Percentiles rank a stretch among this genome's conserved stretches.
Conservation (phyloP, 176 grass and related monocot species). For the Triticum timopheevii region DNA sequence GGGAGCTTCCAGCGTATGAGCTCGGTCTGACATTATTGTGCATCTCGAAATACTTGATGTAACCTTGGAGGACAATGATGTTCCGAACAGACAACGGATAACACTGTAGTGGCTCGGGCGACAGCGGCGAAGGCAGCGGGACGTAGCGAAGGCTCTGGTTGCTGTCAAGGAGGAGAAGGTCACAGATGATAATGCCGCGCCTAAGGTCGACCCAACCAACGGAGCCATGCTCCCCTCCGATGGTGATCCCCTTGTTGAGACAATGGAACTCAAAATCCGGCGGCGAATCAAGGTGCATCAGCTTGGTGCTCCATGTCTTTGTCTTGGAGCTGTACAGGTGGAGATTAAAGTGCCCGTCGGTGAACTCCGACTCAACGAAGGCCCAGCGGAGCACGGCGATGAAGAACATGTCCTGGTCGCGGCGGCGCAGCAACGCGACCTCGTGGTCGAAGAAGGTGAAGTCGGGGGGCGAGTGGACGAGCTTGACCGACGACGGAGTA, state of each 20-base stretch:
- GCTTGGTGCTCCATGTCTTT: neutral
- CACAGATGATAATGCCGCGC: no score
- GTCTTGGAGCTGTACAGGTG: constrained; percentile 8
- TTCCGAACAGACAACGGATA: neutral
- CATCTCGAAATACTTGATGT: neutral
- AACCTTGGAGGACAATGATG: neutral
- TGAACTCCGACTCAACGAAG: neutral
- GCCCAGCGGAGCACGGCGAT: neutral
- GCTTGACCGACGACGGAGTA: neutral
- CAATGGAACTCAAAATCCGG: no score
- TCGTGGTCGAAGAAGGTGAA: neutral
- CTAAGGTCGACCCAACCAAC: no score
- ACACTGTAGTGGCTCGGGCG: neutral
- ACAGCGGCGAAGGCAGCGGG: no score
- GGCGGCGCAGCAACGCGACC: neutral
- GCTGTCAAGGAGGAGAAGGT: no score
- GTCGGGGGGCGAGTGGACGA: neutral
- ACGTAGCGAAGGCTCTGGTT: no score
- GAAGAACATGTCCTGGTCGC: neutral
- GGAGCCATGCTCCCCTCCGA: no score
- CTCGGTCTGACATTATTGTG: neutral
- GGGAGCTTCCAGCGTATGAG: neutral
- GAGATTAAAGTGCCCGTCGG: neutral
- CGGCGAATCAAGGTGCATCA: neutral
- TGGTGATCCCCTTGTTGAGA: no score